Base-by-base conservation (phyloP, 2,329 filamentous ascomycete genomes). In the Sporothrix brasiliensis region DNA sequence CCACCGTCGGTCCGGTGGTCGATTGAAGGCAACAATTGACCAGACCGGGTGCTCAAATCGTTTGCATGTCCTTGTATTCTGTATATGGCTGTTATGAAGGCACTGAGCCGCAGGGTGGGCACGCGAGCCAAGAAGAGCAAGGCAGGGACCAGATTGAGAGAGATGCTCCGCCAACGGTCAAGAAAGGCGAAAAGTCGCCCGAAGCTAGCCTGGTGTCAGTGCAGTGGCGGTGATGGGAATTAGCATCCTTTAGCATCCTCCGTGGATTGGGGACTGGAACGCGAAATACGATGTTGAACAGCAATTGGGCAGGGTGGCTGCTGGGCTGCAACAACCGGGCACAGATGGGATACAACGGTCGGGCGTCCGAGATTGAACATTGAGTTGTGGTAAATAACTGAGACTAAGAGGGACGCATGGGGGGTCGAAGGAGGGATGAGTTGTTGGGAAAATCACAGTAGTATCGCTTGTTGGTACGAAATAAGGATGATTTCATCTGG, bases 151-250 rank as follows among this genome's bases (percentile, higher is more conserved):
- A 47, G 21, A 13, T n/a, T 61, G 39, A n/a, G 53, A 27, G n/a
- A 56, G 34, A 56, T 56, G 27, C 27, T 56, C 27, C 27, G 34
- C n/a, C 6, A 21, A 24, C 11, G 30, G 21, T 21, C 24, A 24
- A 30, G 27, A 30, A 30, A 30, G 27, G 34, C 56, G 34, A 41
- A 60, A 54, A 54, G 56, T 41, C 56, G 56, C 56, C 30, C 27
- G 30, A 34, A 39, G 56, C 34, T 41, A 61, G 56, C n/a, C 56
- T 61, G 56, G 19, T 61, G 56, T 44, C 56, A 61, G 19, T 21
- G 56, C 56, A 61, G 34, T 61, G 56, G 56, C 56, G 44, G 56
- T 61, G 56, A n/a, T 13, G 21, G 39, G n/a, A 9, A 34, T 14
- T 14, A 16, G 4, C 44, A 16, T 16, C 14, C 44, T 16, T 49